phyloP scores from a whole-genome alignment of 116 monocot species.

The Cymodocea nodosa region DNA sequence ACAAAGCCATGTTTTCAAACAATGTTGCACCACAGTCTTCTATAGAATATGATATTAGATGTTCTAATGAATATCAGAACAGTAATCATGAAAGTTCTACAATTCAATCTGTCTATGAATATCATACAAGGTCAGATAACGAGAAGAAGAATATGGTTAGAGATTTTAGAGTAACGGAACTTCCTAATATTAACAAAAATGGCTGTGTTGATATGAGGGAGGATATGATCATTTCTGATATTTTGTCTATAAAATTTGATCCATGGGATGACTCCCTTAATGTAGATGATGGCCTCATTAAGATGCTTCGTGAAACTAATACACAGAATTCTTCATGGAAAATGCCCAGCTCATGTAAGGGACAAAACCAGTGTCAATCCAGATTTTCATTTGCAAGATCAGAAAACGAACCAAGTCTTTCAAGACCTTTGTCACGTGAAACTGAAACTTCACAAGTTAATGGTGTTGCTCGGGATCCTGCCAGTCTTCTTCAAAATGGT shows the following conservation, averaged over 20 bases:
- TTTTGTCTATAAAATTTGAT: conserved; percentile 77
- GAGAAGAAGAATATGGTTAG: conserved; percentile 10
- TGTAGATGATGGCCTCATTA: conserved; percentile 31
- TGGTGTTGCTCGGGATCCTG: neutral
- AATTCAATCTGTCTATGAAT: conserved; percentile 8
- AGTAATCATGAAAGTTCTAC: conserved; percentile 11
- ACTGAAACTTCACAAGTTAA: neutral
- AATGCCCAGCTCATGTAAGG: conserved; percentile 28
- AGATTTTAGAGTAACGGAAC: conserved; percentile 4
- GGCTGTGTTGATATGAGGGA: conserved; percentile 46
- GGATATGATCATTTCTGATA: conserved; percentile 57
- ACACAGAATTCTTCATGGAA: conserved; percentile 21
- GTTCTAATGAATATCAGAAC: conserved; percentile 13
- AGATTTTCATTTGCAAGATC: conserved; percentile 90
- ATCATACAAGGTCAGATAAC: neutral
- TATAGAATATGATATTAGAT: conserved; percentile 6
- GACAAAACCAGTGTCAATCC: conserved; percentile 41
- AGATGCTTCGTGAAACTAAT: conserved; percentile 35
- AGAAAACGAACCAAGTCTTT: conserved; percentile 17
- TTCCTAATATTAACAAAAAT: conserved; percentile 10
- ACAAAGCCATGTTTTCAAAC: neutral
- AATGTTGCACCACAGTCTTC: neutral
- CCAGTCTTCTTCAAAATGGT: conserved; percentile 10
- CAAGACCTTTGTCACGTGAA: neutral
- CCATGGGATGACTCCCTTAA: conserved; percentile 66